Base-by-base conservation (phyloP, 73 alveolate species). In the Uronychia setigera region DNA sequence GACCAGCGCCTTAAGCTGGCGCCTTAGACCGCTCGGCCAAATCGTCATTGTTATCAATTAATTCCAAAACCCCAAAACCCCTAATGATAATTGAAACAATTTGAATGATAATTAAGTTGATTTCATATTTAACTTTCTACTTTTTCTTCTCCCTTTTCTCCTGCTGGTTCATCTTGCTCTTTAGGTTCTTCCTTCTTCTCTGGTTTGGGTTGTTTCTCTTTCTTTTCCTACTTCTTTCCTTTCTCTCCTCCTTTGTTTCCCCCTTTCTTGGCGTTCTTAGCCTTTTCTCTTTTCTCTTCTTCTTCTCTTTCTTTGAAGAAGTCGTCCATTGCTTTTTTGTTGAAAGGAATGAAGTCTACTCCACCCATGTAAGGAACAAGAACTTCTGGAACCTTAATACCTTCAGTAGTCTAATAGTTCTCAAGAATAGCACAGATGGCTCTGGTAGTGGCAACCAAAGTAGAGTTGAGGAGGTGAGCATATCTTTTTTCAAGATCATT, bases 381-480 rank as follows among this genome's bases (percentile, higher is more conserved):
- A 0, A 92, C 98, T 67, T 87, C 92, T 5, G 99, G 99, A 58
- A 98, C 98, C 82, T 82, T 88, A 60, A 98, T 97, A 14, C 99
- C 99, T 76, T 93, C 96, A 46, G 89, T 95, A 31, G 99, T 96
- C 88, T 98, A 98, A 86, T 98, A 97, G 92, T 98, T 98, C 92
- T 98, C 99, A 60, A 98, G 95, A 58, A 98, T 91, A 87, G 99
- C 97, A 86, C 99, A 98, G 87, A 98, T 87, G 28, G 99, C 96
- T 93, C 99, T 94, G 90, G 96, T 98, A 89, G 99, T 93, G 80
- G 99, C 99, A 91, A 99, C 95, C 80, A 98, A 88, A 75, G 99
- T 98, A 32, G 99, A 97, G 87, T 98, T 98, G 76, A 98, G 97
- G 99, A 98, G 93, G 88, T 98, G 99, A 27, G 97, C 99, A 87